Base-by-base conservation (phyloP, 2,329 filamentous ascomycete genomes). In the Fusarium mexicanum region DNA sequence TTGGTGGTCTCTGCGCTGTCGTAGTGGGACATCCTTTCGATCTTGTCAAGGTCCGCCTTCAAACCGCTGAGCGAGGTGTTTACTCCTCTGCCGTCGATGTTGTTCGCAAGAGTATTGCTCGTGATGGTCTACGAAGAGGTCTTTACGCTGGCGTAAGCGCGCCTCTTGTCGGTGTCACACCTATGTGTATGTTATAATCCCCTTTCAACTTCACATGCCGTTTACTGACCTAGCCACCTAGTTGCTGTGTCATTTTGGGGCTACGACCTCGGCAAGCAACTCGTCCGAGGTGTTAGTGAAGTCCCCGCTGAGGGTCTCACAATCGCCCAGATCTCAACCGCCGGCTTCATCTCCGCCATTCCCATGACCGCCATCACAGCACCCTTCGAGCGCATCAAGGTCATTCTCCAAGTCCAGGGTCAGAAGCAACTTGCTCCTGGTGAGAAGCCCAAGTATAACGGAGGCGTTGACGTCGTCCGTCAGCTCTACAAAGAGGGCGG, bases 351-450 rank as follows among this genome's bases (percentile, higher is more conserved):
- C 90, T 97, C 94, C 80, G 96, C 96, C 70, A 93, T 99, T 69
- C 96, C 96, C 79, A 97, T 97, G 94, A 99, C 96, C 8, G 85
- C 94, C 84, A 98, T 99, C 86, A 98, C 96, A n/a, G 96, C 96
- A 9, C 96, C 96, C 70, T 98, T 99, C 82, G 96, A 99, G 88
- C 96, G 96, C 80, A 95, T 99, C 78, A 99, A 99, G 86, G 96
- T 99, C 64, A 95, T 99, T 73, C 92, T 99, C 3, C 96, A 99
- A 84, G 97, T 98, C 76, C 96, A 98, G 85, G 95, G 95, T 80
- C 95, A 98, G 84, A 95, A 95, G 85, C 90, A 94, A 83, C 91
- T 96, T 46, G 91, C 91, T 2, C 94, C 95, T 0, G 96, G 95
- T 80, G 93, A 98, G 86, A 97, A 98, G 84, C 95, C 95, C 22